These are phyloP conservation scores for Paecilomyces sp. DNA, from an alignment of 2,329 filamentous ascomycete species.

Conservation along the genomic window DNA sequence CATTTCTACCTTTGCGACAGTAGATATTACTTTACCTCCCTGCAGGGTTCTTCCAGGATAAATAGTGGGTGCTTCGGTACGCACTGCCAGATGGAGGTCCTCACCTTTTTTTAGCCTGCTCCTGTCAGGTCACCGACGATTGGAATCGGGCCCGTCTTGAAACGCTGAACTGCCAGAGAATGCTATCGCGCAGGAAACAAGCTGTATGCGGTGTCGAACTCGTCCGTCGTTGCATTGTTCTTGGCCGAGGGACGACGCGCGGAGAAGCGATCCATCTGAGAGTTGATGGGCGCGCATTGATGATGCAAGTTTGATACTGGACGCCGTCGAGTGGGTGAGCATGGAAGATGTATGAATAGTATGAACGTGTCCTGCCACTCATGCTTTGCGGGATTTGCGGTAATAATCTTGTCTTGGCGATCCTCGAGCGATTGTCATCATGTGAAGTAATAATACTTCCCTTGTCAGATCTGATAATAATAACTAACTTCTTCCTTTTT, in stretches of 20 bases:
- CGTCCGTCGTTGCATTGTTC: not conserved
- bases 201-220: not conserved
- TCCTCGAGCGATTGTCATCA: not conserved
- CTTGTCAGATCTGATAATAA: too few relatives aligned
- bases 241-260: not conserved
- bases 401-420: not conserved
- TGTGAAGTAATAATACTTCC: too few relatives aligned
- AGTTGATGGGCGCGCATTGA: not conserved
- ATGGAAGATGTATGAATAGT: not conserved
- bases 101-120: not conserved
- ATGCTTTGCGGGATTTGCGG: not conserved
- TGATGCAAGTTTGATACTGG: not conserved
- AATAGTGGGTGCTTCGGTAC: not conserved
- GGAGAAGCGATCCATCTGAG: not conserved
- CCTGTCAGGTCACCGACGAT: not conserved
- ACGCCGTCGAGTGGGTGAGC: not conserved
- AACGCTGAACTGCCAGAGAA: not conserved
- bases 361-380: not conserved
- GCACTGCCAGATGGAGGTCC: not conserved
- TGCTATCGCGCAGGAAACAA: not conserved
- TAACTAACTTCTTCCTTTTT: not conserved
- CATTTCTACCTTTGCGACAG: not conserved
- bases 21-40: not conserved
- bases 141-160: not conserved
- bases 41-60: not conserved